A percentile compares a stretch with the other conserved stretches of the same genome.
Evolutionary conservation across 169 alveolate genomes (phyloP).

Genomic region (Plasmodium cynomolgi): DNA sequence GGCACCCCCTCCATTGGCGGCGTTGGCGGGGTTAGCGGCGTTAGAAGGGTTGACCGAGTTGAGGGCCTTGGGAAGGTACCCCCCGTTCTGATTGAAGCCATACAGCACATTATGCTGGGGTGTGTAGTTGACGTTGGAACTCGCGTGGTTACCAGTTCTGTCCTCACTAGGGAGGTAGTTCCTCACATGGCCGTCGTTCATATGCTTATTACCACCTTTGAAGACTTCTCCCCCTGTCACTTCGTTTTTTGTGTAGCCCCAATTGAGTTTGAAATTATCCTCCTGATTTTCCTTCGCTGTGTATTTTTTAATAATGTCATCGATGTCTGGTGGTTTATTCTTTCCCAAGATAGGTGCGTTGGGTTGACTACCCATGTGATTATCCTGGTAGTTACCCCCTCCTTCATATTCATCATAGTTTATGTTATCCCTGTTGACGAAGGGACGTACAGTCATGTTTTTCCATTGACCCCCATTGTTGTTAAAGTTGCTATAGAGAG

Average conservation of each 20-base stretch:
- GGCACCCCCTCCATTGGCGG: neutral
- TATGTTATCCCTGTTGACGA: neutral
- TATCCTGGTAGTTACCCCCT: neutral
- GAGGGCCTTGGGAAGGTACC: neutral
- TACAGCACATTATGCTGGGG: neutral
- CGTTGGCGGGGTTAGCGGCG: neutral
- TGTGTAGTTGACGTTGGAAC: neutral
- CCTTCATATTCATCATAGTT: neutral
- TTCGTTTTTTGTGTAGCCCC: neutral
- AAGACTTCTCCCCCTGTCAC: neutral
- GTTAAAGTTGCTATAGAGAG: neutral
- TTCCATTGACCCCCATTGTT: neutral
- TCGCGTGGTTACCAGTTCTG: neutral
- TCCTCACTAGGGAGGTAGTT: neutral
- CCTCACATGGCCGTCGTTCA: neutral
- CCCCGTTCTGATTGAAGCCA: neutral
- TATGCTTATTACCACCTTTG: neutral
- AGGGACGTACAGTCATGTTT: neutral
- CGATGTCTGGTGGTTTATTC: neutral
- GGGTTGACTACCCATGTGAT: neutral
- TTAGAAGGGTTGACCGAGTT: neutral
- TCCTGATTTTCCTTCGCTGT: conserved; percentile 8
- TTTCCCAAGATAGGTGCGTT: neutral
- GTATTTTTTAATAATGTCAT: conserved; percentile 37
- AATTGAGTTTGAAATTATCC: neutral